Conservation (phyloP, 768 basidiomycete species). For the Glaciozyma antarctica region DNA sequence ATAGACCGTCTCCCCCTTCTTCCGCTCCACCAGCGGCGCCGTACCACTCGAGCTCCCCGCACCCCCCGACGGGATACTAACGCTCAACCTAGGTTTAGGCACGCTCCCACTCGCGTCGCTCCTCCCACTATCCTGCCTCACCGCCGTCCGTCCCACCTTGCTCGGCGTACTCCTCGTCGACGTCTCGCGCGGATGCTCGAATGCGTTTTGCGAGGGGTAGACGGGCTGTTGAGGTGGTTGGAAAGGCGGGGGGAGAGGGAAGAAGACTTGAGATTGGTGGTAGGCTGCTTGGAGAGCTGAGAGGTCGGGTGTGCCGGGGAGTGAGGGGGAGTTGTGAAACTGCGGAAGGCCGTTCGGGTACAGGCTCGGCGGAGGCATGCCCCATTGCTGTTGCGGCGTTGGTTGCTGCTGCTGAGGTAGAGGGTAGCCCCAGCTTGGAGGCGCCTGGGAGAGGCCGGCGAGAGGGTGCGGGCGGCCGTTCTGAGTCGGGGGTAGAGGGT, state of each 20-base stretch:
- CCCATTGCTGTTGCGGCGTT: no score
- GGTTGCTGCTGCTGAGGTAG: no score
- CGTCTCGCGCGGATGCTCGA: not conserved
- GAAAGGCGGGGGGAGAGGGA: not conserved
- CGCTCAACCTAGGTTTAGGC: constrained; percentile 16
- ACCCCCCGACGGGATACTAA: constrained; percentile 17
- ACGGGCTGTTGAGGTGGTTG: not conserved
- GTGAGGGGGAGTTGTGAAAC: not conserved
- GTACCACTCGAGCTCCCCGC: constrained; percentile 11
- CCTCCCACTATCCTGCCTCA: not conserved
- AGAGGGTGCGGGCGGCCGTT: no score
- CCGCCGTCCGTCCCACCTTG: not conserved
- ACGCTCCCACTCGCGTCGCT: not conserved
- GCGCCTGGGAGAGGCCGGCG: no score
- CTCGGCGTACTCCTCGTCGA: not conserved
- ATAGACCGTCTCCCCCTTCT: not conserved
- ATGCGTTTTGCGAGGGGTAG: not conserved
- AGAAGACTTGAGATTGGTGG: not conserved
- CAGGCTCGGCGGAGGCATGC: no score
- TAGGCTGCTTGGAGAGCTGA: not conserved
- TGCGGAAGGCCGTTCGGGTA: no score
- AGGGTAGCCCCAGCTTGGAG: no score
- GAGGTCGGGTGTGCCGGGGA: not conserved
- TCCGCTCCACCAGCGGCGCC: constrained; percentile 4
- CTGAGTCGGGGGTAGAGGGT: no score